Evolutionary conservation across 73 alveolate species (phyloP).

Genomic region (Durusdinium trenchii): DNA sequence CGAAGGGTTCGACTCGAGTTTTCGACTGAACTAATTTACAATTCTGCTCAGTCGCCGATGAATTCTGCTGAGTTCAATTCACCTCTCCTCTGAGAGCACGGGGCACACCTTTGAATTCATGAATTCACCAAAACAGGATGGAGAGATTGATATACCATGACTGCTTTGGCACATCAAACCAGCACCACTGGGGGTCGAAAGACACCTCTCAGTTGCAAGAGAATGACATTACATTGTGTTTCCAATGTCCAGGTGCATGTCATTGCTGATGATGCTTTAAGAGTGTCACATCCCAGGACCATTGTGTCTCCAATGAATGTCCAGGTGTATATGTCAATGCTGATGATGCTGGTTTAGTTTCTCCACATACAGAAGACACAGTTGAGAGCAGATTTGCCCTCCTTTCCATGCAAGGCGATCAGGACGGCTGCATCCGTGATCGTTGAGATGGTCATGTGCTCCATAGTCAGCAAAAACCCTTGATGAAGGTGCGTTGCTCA

Average conservation of each 20-base stretch:
- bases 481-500: neutral
- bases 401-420: slow-evolving; percentile 12
- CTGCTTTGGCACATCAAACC: neutral
- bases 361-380: neutral
- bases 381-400: slow-evolving; percentile 1
- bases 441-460: neutral
- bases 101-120: too few species aligned
- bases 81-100: too few species aligned
- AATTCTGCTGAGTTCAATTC: too few species aligned
- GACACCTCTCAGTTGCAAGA: neutral
- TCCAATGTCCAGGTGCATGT: slow-evolving; percentile 12
- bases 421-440: slow-evolving; percentile 9
- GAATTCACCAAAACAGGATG: too few species aligned
- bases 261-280: neutral
- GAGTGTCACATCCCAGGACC: neutral
- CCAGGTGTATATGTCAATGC: neutral
- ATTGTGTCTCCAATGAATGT: neutral
- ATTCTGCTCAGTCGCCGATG: too few species aligned
- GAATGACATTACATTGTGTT: neutral
- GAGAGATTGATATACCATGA: neutral
- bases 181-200: neutral
- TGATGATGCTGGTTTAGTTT: slow-evolving; percentile 2
- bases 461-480: neutral
- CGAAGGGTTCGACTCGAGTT: too few species aligned
- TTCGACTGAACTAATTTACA: too few species aligned